A percentile compares a stretch with the other conserved stretches of the same genome.
phyloP scores from a whole-genome alignment of 192 early-diverging fungal species.

The Coemansia sp. region DNA sequence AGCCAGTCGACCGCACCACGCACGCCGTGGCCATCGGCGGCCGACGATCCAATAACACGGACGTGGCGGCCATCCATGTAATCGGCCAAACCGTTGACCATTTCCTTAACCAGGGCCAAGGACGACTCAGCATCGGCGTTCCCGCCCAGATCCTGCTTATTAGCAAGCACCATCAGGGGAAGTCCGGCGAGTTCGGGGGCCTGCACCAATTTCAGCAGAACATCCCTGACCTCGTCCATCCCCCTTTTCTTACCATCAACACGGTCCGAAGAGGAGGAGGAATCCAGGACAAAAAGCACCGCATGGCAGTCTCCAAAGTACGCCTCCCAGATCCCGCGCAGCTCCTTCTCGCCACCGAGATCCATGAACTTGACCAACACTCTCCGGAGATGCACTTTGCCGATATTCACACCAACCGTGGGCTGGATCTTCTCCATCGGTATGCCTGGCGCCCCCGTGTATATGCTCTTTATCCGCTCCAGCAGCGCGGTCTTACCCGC shows the following conservation, averaged over 20 bases:
- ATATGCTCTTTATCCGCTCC: slow-evolving; percentile 85
- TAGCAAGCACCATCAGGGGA: slow-evolving; percentile 90
- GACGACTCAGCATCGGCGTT: slow-evolving; percentile 52
- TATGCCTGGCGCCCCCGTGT: slow-evolving; percentile 69
- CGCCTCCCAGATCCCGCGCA: slow-evolving; percentile 89
- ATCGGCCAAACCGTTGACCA: slow-evolving; percentile 86
- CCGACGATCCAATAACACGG: slow-evolving; percentile 64
- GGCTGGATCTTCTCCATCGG: slow-evolving; percentile 88
- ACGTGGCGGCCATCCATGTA: slow-evolving; percentile 83
- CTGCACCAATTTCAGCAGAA: slow-evolving; percentile 59
- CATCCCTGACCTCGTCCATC: slow-evolving; percentile 49
- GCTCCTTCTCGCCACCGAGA: slow-evolving; percentile 86
- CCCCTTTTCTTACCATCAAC: slow-evolving; percentile 48
- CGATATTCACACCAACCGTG: slow-evolving; percentile 93
- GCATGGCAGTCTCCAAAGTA: slow-evolving; percentile 95
- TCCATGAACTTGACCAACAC: slow-evolving; percentile 85
- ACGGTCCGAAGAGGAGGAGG: slow-evolving; percentile 65
- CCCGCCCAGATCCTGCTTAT: slow-evolving; percentile 81
- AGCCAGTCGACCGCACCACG: slow-evolving; percentile 92
- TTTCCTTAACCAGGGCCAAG: slow-evolving; percentile 85
- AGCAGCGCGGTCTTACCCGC: slow-evolving; percentile 98
- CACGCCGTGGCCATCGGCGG: slow-evolving; percentile 70
- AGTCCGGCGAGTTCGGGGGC: slow-evolving; percentile 77
- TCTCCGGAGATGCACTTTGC: slow-evolving; percentile 27
- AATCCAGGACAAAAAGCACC: slow-evolving; percentile 90